These are phyloP conservation scores for Aaosphaeria pasadenensis DNA, from an alignment of 2,329 filamentous ascomycete genomes.

Conservation along the genomic window DNA sequence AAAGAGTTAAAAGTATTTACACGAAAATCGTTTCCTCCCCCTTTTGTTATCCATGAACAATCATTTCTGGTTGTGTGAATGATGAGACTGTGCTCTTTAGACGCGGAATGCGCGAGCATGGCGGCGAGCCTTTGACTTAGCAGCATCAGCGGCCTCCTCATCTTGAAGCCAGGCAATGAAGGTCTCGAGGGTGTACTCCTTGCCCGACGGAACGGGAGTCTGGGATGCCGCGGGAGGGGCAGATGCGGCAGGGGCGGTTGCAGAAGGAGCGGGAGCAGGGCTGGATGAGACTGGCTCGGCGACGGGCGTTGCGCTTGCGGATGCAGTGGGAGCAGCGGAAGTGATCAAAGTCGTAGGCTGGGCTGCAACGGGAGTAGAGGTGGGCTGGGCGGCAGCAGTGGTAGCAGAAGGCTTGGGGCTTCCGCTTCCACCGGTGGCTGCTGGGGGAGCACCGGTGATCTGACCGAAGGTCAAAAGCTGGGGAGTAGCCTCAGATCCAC, in stretches of 20 bases:
- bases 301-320: background rate
- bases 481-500: background rate
- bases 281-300: background rate
- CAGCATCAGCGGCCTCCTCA: background rate
- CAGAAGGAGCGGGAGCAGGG: background rate
- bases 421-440: background rate
- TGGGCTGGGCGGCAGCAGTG: background rate
- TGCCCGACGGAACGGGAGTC: background rate
- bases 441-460: background rate
- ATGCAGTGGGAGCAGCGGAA: background rate
- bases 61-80: too few species aligned
- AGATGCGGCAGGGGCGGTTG: background rate
- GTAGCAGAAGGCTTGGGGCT: background rate
- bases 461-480: background rate
- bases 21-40: too few species aligned
- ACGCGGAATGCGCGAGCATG: background rate
- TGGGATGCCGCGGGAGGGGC: background rate
- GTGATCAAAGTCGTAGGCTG: background rate
- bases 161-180: background rate
- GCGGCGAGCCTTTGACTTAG: background rate
- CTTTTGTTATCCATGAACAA: too few species aligned
- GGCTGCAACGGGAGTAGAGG: background rate
- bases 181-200: background rate
- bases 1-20: too few species aligned
- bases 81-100: background rate